Conservation (phyloP, 768 basidiomycete genomes). For the Leccinum arenicola region DNA sequence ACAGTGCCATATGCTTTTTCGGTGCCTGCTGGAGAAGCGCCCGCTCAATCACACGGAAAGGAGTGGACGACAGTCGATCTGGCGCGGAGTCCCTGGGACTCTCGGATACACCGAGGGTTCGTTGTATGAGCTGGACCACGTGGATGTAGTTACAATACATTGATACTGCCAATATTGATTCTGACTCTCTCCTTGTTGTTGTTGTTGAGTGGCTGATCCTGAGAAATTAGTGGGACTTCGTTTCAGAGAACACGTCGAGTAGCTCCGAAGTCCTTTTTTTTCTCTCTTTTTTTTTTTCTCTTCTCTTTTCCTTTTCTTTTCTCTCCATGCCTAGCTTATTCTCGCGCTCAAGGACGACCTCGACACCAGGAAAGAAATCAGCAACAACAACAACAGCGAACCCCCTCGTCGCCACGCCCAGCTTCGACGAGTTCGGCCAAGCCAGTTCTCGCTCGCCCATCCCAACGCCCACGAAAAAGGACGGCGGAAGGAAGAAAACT, state of each 20-base stretch:
- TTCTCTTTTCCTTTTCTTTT: background rate
- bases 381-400: background rate
- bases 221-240: conserved; percentile 27
- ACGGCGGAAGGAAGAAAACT: conserved; percentile 46
- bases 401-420: conserved; percentile 12
- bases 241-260: conserved; percentile 12
- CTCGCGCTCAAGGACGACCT: conserved; percentile 64
- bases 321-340: conserved; percentile 70
- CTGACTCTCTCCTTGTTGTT: background rate
- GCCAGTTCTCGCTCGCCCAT: conserved; percentile 33
- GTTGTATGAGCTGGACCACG: background rate
- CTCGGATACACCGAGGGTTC: background rate
- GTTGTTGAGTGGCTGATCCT: conserved; percentile 18
- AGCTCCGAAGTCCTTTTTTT: conserved; percentile 8
- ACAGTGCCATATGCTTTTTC: conserved; percentile 5
- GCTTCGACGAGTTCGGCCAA: conserved; percentile 66
- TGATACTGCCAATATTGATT: background rate
- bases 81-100: background rate
- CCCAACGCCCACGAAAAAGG: conserved; percentile 41
- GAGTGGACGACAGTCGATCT: conserved; percentile 8
- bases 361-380: conserved; percentile 48
- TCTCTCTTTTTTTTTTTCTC: conserved; percentile 4
- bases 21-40: background rate
- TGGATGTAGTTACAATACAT: background rate
- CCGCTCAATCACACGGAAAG: background rate